Conservation (phyloP, 768 basidiomycete species). For the Saitozyma sp. region DNA sequence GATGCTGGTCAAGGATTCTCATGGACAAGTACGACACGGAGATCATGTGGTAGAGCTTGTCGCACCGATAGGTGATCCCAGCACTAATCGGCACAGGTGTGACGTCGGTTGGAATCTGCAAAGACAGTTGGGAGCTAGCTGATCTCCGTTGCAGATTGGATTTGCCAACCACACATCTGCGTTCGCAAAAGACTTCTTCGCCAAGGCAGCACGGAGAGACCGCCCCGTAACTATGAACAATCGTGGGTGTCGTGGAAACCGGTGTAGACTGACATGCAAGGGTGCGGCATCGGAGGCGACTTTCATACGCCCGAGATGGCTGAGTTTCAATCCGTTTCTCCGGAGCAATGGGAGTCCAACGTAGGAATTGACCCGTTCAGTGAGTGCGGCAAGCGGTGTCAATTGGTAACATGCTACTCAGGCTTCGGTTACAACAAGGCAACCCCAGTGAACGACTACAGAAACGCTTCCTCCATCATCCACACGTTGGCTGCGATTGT, state of each 20-base stretch:
- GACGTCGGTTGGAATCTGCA: no score
- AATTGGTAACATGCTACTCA: not conserved
- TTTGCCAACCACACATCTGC: conserved; percentile 6
- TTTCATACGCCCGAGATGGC: conserved; percentile 6
- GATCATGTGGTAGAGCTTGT: conserved; percentile 17
- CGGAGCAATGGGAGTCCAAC: no score
- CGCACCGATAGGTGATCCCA: no score
- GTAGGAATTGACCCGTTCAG: no score
- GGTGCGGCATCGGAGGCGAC: conserved; percentile 9
- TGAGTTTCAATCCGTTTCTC: not conserved
- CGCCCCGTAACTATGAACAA: conserved; percentile 6
- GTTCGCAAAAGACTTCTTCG: conserved; percentile 6
- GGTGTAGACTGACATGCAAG: no score
- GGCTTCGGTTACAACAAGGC: conserved; percentile 5
- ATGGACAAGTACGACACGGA: conserved; percentile 5
- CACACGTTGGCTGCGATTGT: conserved; percentile 9
- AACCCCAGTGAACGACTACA: conserved; percentile 2
- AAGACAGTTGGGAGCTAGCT: no score
- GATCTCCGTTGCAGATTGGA: no score
- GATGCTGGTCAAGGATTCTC: no score
- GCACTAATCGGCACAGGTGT: no score
- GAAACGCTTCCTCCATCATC: conserved; percentile 6
- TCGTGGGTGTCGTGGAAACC: no score
- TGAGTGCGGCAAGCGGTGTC: not conserved
- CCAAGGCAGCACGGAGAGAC: not conserved